A percentile compares a stretch with the other conserved stretches of the same genome.
phyloP scores from a whole-genome alignment of 2,329 filamentous ascomycete species.

The Colletotrichum costaricense region DNA sequence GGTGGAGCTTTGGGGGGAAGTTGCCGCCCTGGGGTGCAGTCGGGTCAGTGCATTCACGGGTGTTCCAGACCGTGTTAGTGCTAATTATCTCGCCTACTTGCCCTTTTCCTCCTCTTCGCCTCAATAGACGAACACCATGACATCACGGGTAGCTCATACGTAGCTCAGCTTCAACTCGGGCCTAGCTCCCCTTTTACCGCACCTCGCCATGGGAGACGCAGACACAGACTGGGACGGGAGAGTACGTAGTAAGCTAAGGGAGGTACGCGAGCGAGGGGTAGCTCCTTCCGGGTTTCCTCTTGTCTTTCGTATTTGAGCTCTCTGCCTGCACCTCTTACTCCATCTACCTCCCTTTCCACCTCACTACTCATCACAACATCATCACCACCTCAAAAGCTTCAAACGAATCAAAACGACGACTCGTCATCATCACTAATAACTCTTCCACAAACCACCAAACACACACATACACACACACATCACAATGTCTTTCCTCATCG shows the following conservation, averaged over 20 bases:
- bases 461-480: background rate
- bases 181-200: background rate
- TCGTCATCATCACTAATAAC: background rate
- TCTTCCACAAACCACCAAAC: background rate
- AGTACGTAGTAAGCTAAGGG: background rate
- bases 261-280: background rate
- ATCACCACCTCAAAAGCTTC: background rate
- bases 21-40: background rate
- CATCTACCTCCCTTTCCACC: background rate
- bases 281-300: background rate
- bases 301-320: slow-evolving; percentile 10
- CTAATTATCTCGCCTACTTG: background rate
- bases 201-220: background rate
- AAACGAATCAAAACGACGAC: background rate
- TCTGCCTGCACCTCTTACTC: background rate
- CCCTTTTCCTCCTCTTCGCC: slow-evolving; percentile 1
- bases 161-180: background rate
- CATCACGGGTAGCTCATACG: slow-evolving; percentile 31
- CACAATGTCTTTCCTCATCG: slow-evolving; percentile 66
- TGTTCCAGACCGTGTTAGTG: slow-evolving; percentile 9
- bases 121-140: slow-evolving; percentile 11
- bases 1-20: background rate
- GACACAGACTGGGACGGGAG: background rate
- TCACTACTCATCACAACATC: background rate
- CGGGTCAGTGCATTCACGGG: background rate